Base-by-base conservation (phyloP, 805 yeast species). In the Komagataella mondaviorum region DNA sequence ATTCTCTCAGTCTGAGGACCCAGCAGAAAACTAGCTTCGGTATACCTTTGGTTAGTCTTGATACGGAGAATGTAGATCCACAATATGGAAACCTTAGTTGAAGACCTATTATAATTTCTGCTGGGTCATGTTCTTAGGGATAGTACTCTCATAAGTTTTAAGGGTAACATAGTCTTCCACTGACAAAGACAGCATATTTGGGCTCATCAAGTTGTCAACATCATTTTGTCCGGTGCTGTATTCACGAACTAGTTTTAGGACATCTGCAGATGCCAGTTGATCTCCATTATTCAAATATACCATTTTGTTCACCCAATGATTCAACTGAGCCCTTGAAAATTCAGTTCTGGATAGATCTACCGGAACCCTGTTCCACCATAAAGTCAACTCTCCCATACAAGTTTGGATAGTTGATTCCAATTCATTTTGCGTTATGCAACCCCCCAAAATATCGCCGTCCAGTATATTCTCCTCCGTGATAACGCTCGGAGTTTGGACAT, bases 301-400 rank as follows among this genome's bases (percentile, higher is more conserved):
- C 44, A 78, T 77, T 65, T 81, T 86, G 55, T 76, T 76, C 51
- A 81, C 83, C 89, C 89, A 83, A 64, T 83, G 85, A 77, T 83
- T 78, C 59, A 82, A 75, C 67, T 80, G 85, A 39, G 83, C 73
- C 60, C 88, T 75, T 24, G 85, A 81, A n/a, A 82, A 87, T 65
- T 82, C 88, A 50, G 87, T 88, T 51, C 87, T 82, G 50, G 87
- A 88, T 39, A 88, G 88, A 60, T 82, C 88, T 56, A 81, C 68
- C 67, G 79, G 81, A 60, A 76, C 69, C 60, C 87, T 73, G 12
- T 8, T 30, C 39, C 39, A 30, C 39, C 39, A 30, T 30, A 30
- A 30, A 3, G 10, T 30, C 14, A 30, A 14, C 8, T 30, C 39
- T 30, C 14, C 14, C 39, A 30, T 30, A 10, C 39, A 30, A 8